A percentile compares a stretch with the other conserved stretches of the same genome.
Evolutionary conservation across 805 yeast genomes (phyloP).

Genomic region (Candida michaelii): DNA sequence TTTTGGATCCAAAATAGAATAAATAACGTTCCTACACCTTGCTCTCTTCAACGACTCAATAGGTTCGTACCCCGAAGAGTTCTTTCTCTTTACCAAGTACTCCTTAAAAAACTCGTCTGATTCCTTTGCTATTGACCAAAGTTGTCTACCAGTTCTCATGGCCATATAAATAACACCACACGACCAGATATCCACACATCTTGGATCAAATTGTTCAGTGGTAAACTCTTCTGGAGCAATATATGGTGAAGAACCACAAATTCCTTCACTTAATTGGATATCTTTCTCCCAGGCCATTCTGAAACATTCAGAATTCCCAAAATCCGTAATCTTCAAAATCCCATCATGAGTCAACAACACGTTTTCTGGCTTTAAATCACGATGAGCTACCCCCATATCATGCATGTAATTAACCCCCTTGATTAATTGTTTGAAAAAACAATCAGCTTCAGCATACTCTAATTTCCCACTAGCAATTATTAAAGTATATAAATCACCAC

Average conservation of each 20-base stretch:
- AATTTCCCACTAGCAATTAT: conserved; percentile 75
- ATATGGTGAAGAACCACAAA: conserved; percentile 86
- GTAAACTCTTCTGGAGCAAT: conserved; percentile 88
- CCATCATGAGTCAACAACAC: conserved; percentile 72
- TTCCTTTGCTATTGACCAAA: conserved; percentile 81
- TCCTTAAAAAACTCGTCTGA: conserved; percentile 76
- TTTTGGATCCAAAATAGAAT: conserved; percentile 89
- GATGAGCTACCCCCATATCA: conserved; percentile 83
- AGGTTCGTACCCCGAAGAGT: conserved; percentile 86
- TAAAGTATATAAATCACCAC: conserved; percentile 76
- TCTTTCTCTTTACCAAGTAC: conserved; percentile 76
- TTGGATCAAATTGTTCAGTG: conserved; percentile 67
- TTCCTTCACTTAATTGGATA: conserved; percentile 68
- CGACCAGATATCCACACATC: conserved; percentile 87
- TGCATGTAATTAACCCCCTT: conserved; percentile 88
- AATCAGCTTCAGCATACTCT: conserved; percentile 83
- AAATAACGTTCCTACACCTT: conserved; percentile 88
- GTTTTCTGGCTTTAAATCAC: conserved; percentile 90
- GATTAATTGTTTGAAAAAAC: conserved; percentile 82
- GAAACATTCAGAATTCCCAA: conserved; percentile 83
- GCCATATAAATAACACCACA: conserved; percentile 93
- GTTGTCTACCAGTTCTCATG: conserved; percentile 89
- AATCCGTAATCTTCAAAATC: conserved; percentile 77
- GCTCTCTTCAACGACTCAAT: conserved; percentile 83
- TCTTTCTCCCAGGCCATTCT: conserved; percentile 81